Percentiles rank a stretch among this genome's conserved stretches.
These are phyloP conservation scores for Leptographium lundbergii DNA, from an alignment of 2,329 filamentous ascomycete genomes.

Conservation along the genomic window DNA sequence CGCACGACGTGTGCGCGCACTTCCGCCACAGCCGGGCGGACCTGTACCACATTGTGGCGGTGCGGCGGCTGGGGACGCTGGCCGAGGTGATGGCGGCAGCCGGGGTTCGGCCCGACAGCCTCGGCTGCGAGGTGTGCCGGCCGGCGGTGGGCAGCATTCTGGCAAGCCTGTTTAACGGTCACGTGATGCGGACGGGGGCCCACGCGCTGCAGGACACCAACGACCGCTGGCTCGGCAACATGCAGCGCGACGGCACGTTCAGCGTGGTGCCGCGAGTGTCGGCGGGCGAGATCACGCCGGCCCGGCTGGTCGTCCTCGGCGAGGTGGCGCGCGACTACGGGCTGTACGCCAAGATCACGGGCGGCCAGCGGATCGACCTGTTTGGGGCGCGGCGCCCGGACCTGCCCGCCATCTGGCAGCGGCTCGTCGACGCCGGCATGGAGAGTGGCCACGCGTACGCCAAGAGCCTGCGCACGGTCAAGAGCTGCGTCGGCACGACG, in stretches of 20 bases:
- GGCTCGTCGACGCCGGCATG: slow-evolving; percentile 72
- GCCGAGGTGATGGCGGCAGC: slow-evolving; percentile 65
- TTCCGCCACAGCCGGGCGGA: slow-evolving; percentile 71
- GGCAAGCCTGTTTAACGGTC: slow-evolving; percentile 69
- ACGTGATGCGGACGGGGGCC: slow-evolving; percentile 58
- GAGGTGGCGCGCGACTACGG: slow-evolving; percentile 73
- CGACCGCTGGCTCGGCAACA: slow-evolving; percentile 77
- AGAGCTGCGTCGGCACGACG: slow-evolving; percentile 81
- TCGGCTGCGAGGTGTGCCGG: slow-evolving; percentile 81
- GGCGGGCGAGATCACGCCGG: slow-evolving; percentile 76
- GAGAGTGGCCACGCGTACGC: slow-evolving; percentile 87
- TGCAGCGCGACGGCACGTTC: slow-evolving; percentile 84
- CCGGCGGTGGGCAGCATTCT: slow-evolving; percentile 72
- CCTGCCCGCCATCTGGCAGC: slow-evolving; percentile 67
- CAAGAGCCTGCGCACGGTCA: slow-evolving; percentile 78
- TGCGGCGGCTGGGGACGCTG: slow-evolving; percentile 64
- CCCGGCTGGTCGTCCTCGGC: slow-evolving; percentile 73
- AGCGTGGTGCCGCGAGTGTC: slow-evolving; percentile 75
- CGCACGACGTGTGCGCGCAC: slow-evolving; percentile 75
- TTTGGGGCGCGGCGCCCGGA: slow-evolving; percentile 86
- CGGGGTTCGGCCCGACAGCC: slow-evolving; percentile 51
- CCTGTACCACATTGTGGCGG: slow-evolving; percentile 78
- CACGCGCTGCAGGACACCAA: slow-evolving; percentile 84
- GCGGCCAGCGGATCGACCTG: slow-evolving; percentile 84
- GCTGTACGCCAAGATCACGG: slow-evolving; percentile 85